A percentile compares a stretch with the other conserved stretches of the same genome.
These are phyloP conservation scores for Gonapodya prolifera DNA, from an alignment of 192 early-diverging fungal genomes.

Conservation along the genomic window DNA sequence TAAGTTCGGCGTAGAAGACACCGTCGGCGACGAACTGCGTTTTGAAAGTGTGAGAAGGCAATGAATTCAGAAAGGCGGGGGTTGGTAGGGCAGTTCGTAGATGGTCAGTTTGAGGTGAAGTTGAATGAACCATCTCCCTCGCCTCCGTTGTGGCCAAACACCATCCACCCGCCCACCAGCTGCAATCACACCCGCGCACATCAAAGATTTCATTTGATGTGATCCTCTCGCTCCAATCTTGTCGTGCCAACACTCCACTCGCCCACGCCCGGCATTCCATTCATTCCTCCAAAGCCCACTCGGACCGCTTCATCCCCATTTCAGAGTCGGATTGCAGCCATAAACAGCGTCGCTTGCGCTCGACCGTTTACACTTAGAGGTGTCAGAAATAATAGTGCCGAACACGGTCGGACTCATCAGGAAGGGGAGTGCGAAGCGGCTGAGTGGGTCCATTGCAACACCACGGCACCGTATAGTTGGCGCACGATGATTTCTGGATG, in stretches of 20 bases:
- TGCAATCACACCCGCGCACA: no score
- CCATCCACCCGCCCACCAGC: no score
- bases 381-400: background rate
- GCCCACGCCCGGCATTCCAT: background rate
- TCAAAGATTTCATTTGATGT: background rate
- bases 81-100: background rate
- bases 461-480: background rate
- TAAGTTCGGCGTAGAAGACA: conserved; percentile 99
- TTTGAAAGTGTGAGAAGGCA: background rate
- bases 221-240: background rate
- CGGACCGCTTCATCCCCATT: background rate
- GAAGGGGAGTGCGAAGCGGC: background rate
- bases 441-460: background rate
- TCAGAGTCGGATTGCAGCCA: background rate
- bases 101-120: background rate
- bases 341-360: background rate
- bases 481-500: background rate
- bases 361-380: background rate
- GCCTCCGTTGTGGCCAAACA: no score
- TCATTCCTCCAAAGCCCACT: background rate
- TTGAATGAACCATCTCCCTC: background rate
- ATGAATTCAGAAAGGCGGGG: background rate
- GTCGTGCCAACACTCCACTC: background rate
- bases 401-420: background rate
- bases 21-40: conserved; percentile 95